Conservation (phyloP, 2,329 filamentous ascomycete species). For the Arthrobotrys conoides region DNA sequence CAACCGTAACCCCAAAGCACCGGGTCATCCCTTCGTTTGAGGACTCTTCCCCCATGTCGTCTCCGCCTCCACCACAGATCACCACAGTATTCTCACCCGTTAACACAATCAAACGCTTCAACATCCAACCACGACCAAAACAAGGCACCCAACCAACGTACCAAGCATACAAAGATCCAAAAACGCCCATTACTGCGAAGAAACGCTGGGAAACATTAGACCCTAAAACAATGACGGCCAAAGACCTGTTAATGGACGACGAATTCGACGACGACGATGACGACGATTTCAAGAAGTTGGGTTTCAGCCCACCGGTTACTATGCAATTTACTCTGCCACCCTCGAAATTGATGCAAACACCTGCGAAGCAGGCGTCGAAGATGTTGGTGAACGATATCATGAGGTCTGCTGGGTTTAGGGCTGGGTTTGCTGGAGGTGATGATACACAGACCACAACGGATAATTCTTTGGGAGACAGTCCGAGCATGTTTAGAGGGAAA, state of each 20-base stretch:
- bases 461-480: constrained; percentile 40
- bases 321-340: constrained; percentile 87
- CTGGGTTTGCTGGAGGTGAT: constrained; percentile 54
- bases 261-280: constrained; percentile 70
- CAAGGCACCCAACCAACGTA: constrained; percentile 12
- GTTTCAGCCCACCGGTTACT: constrained; percentile 92
- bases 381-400: constrained; percentile 86
- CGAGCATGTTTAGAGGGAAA: constrained; percentile 38
- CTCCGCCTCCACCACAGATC: constrained; percentile 64
- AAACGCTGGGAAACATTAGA: constrained; percentile 72
- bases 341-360: constrained; percentile 83
- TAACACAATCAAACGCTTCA: constrained; percentile 48
- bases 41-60: constrained; percentile 70
- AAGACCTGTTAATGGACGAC: constrained; percentile 58
- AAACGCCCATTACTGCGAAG: constrained; percentile 77
- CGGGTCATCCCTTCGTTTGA: constrained; percentile 64
- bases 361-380: constrained; percentile 85
- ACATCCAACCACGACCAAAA: constrained; percentile 47
- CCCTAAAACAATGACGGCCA: constrained; percentile 83
- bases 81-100: constrained; percentile 58
- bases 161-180: constrained; percentile 64
- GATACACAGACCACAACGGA: constrained; percentile 54
- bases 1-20: constrained; percentile 65
- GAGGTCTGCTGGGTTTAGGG: constrained; percentile 75
- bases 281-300: constrained; percentile 74